Evolutionary conservation across 305 asterid genomes (phyloP).

Genomic region (Solanum hybrid): DNA sequence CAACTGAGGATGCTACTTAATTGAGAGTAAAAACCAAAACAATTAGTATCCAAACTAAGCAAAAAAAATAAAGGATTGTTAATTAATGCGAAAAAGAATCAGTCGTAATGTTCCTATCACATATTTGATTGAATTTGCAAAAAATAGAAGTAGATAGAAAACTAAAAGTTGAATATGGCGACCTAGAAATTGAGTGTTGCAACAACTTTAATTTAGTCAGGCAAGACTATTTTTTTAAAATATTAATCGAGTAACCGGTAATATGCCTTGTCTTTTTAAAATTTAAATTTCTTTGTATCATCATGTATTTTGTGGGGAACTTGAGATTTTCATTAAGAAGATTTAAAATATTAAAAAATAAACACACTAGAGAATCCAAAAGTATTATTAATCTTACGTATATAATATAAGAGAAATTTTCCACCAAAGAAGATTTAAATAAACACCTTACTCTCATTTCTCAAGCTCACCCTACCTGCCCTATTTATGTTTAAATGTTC

Average conservation of each 20-base stretch:
- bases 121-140: background rate
- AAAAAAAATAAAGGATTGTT: background rate
- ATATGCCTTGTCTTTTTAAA: background rate
- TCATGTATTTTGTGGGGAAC: background rate
- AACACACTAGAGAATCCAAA: background rate
- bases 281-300: no score
- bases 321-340: no score
- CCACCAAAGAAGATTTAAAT: background rate
- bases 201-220: background rate
- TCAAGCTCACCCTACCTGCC: background rate
- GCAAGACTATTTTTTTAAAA: background rate
- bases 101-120: background rate
- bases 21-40: background rate
- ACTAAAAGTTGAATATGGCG: background rate
- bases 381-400: no score
- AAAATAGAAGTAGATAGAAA: background rate
- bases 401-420: no score
- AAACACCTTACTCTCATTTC: background rate
- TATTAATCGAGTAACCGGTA: background rate
- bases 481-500: background rate
- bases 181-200: background rate
- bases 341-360: no score
- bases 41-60: no score
- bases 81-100: background rate
- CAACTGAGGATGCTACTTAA: background rate